Base-by-base conservation (phyloP, 164 flowering plant species). In the Chimonanthus salicifolius region DNA sequence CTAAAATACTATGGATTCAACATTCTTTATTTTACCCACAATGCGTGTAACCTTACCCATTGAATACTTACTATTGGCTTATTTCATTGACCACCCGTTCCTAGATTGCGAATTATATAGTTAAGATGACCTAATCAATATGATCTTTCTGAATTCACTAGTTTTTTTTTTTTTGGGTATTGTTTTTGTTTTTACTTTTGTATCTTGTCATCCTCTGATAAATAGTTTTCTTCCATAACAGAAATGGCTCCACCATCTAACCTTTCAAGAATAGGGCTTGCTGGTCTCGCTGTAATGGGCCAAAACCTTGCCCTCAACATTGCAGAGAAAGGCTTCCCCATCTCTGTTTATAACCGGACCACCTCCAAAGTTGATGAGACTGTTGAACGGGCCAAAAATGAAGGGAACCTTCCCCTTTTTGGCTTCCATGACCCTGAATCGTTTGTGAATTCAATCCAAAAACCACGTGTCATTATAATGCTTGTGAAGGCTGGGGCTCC, bases 241-340 rank as follows among this genome's bases (percentile, higher is more conserved):
- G 11, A 69, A 47, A 82, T 82, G 85, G 82, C 84, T 43, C 74
- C 81, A 16, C 45, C 71, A 49, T 16, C 79, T 6, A 67, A 78
- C 44, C 84, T 77, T 4, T 73, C 88, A 10, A 85, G 90, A 77
- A 88, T 90, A 45, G 94, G 92, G 71, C 90, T 90, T 62, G 89
- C 89, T 58, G 94, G 94, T 48, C 83, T 88, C 10, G 94, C 91
- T 45, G 92, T 88, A n/a, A 90, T 90, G 94, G 94, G 92, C 73
- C 92, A 90, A 77, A 90, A 90, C 74, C 80, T 90, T 50, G 92
- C 92, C 49, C 90, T 88, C 78, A 90, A 90, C 81, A 88, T 90
- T 69, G 94, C 92, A 33, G 91, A 88, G 78, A 88, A 90, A 83
- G 92, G 92, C 20, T 88, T 87, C 79, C 95, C 92, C 18, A 87